These are phyloP conservation scores for Chaetomium tenue DNA, from an alignment of 495 filamentous ascomycete genomes.

Conservation along the genomic window DNA sequence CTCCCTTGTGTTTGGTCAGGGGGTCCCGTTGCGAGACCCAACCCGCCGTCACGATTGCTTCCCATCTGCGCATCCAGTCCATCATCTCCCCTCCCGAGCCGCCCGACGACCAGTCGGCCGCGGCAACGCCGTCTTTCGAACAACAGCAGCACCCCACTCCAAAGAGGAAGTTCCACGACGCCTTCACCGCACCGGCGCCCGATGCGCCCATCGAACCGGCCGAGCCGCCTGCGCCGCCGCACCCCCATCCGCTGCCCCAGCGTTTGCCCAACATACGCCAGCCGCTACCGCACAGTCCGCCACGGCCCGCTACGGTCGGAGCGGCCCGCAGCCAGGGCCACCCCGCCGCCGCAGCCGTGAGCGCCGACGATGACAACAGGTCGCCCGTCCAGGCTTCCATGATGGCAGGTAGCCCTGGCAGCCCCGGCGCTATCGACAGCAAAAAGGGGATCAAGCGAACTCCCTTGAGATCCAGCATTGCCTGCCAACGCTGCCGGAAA, in stretches of 20 bases:
- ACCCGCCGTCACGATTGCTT: constrained; percentile 50
- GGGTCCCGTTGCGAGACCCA: constrained; percentile 40
- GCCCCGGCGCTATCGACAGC: constrained; percentile 37
- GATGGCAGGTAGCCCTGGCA: constrained; percentile 34
- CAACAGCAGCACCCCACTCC: constrained; percentile 26
- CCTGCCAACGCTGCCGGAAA: constrained; percentile 72
- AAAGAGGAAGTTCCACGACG: constrained; percentile 41
- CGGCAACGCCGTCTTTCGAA: constrained; percentile 28
- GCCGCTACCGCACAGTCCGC: constrained; percentile 35
- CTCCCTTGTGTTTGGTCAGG: constrained; percentile 19
- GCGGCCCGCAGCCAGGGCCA: constrained; percentile 25
- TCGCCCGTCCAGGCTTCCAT: constrained; percentile 22
- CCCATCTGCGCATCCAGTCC: constrained; percentile 50
- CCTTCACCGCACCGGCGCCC: constrained; percentile 34
- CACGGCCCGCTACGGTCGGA: constrained; percentile 27
- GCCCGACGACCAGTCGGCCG: constrained; percentile 40
- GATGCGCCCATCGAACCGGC: constrained; percentile 27
- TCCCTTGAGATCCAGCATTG: constrained; percentile 76
- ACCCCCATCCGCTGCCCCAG: constrained; percentile 17
- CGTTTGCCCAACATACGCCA: constrained; percentile 32
- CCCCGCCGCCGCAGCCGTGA: neutral
- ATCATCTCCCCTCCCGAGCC: constrained; percentile 50
- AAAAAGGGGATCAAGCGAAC: constrained; percentile 50
- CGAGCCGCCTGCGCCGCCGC: constrained; percentile 19
- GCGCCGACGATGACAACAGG: constrained; percentile 33